phyloP scores from a whole-genome alignment of 805 yeast genomes.

The Starmerella ratchasimensis region DNA sequence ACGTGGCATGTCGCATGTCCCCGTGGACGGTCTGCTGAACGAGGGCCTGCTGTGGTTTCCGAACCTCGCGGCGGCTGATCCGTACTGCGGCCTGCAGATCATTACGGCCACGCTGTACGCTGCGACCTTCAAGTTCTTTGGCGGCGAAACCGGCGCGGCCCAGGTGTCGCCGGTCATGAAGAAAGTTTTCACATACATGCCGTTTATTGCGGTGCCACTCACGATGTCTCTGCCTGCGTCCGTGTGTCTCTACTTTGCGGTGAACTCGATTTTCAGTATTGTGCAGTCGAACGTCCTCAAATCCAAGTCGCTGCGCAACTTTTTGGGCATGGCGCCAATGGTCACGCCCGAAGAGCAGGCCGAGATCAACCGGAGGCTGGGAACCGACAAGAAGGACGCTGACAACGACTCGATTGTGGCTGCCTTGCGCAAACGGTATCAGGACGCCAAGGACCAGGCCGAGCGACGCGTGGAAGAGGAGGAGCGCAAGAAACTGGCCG shows the following conservation, averaged over 20 bases:
- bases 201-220: constrained; percentile 72
- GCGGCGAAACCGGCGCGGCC: constrained; percentile 83
- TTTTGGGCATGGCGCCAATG: constrained; percentile 47
- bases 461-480: constrained; percentile 24
- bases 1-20: constrained; percentile 66
- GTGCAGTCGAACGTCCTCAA: constrained; percentile 57
- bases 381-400: constrained; percentile 17
- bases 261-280: constrained; percentile 63
- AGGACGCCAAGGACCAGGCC: constrained; percentile 27
- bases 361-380: constrained; percentile 19
- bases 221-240: constrained; percentile 80
- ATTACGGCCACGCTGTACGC: constrained; percentile 68
- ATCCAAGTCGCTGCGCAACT: constrained; percentile 42
- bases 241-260: constrained; percentile 71
- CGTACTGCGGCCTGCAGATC: constrained; percentile 76
- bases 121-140: constrained; percentile 53
- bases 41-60: constrained; percentile 80
- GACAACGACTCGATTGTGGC: constrained; percentile 20
- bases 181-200: constrained; percentile 56
- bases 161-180: constrained; percentile 51
- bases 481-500: constrained; percentile 20
- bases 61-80: constrained; percentile 72
- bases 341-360: constrained; percentile 37
- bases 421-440: constrained; percentile 20
- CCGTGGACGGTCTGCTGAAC: constrained; percentile 65